phyloP scores from a whole-genome alignment of 331 rosid genomes.

The Stylosanthes scabra region DNA sequence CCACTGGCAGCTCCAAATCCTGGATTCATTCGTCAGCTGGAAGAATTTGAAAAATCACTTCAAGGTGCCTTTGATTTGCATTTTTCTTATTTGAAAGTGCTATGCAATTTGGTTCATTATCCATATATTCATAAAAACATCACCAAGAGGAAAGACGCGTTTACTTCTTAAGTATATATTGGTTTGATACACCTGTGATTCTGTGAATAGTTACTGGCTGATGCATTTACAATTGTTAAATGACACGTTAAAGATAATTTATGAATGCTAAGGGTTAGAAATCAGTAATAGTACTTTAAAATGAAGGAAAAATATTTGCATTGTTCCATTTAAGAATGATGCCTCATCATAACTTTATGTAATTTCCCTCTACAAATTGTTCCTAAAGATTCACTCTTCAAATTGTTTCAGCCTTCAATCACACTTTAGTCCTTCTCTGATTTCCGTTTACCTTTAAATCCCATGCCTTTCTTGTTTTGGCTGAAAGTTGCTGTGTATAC shows the following conservation, averaged over 20 bases:
- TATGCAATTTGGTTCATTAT: not conserved
- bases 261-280: not conserved
- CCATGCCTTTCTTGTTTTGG: too few species aligned
- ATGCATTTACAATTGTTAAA: not conserved
- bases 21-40: conserved; percentile 77
- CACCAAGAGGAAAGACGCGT: conserved; percentile 10
- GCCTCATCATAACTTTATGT: not conserved
- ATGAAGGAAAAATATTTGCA: not conserved
- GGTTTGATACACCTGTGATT: not conserved
- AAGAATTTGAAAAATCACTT: conserved; percentile 71
- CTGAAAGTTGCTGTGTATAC: too few species aligned
- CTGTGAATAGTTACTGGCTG: not conserved
- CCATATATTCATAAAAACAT: not conserved
- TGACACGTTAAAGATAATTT: not conserved
- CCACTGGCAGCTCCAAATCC: conserved; percentile 73
- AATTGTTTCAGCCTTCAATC: too few species aligned
- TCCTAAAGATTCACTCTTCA: not conserved
- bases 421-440: too few species aligned
- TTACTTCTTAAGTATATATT: conserved; percentile 24
- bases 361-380: not conserved
- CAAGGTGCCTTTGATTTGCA: conserved; percentile 41
- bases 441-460: too few species aligned
- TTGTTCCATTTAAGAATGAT: not conserved
- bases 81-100: conserved; percentile 6
- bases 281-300: conserved; percentile 7